Evolutionary conservation across 495 filamentous ascomycete species (phyloP), one percentile per base, ranked within the genome.

Genomic region (Neurospora sp.): DNA sequence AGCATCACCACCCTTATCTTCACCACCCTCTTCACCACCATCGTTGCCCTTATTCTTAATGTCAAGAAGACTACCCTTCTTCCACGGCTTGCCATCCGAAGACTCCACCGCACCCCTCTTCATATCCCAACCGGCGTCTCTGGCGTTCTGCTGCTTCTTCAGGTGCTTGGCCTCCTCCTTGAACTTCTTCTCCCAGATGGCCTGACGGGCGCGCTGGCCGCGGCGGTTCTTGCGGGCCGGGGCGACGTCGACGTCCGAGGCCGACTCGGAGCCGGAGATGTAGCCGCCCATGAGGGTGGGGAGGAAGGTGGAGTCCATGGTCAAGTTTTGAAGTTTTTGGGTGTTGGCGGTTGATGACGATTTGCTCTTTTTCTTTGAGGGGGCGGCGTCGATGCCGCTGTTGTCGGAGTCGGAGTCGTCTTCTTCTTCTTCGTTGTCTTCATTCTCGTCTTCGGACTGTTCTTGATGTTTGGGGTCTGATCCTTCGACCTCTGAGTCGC

Each of bases 131-230:
- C 85, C 88, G 20, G 79, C 74, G 41, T 87, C 83, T 39, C 85
- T 77, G 31, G 73, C 73, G 5, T 41, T 40, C n/a, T 70, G 41
- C 14, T 42, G 70, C 12, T 79, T 71, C 69, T 78, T 68, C 31
- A 81, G 44, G 20, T 79, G 76, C 69, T 81, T 81, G 41, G 85
- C 77, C 41, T 83, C 75, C 39, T 82, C 78, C 69, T 85, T 83
- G 77, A 86, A 98, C 79, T 97, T 98, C 85, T 97, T 95, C 85
- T 98, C 95, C 91, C 91, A 94, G 69, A 98, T 86, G 10, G 89
- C 88, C 44, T 93, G 91, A 14, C 96, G 89, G 9, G 93, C 95
- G 71, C 91, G 90, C 80, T 99, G 96, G 12, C 96, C 96, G 77
- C 91, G 89, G 38, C 96, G 86, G 81, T 99, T 98, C 81, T 95